Evolutionary conservation across 2,329 filamentous ascomycete genomes (phyloP).

Genomic region (Alternaria ventricosa): DNA sequence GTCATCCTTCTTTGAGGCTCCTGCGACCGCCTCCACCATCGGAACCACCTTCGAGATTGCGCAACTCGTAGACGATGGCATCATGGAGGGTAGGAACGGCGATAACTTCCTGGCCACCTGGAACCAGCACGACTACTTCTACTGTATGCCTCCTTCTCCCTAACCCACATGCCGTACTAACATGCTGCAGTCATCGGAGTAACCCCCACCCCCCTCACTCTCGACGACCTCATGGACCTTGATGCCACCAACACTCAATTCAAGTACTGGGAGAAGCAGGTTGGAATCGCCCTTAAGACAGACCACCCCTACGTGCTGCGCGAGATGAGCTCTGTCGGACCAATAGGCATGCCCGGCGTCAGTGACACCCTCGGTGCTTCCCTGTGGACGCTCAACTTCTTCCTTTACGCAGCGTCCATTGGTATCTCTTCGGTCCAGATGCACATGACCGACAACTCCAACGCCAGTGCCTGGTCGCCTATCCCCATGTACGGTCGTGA

Average conservation of each 20-base stretch:
- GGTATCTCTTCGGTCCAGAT: constrained; percentile 58
- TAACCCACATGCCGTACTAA: constrained; percentile 18
- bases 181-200: constrained; percentile 52
- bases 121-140: constrained; percentile 64
- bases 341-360: constrained; percentile 55
- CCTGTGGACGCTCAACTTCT: constrained; percentile 61
- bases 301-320: constrained; percentile 57
- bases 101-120: constrained; percentile 52
- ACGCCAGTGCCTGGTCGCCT: constrained; percentile 59
- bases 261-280: constrained; percentile 54
- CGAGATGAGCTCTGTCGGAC: constrained; percentile 60
- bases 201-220: constrained; percentile 52
- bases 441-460: constrained; percentile 63
- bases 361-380: constrained; percentile 59
- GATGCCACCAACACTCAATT: constrained; percentile 57
- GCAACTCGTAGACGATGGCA: constrained; percentile 50
- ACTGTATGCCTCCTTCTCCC: constrained; percentile 41
- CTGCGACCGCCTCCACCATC: constrained; percentile 58
- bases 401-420: constrained; percentile 57
- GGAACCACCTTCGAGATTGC: constrained; percentile 58
- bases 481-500: constrained; percentile 48
- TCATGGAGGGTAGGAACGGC: constrained; percentile 47
- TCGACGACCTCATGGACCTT: constrained; percentile 55
- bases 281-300: constrained; percentile 51
- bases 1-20: constrained; percentile 57